Evolutionary conservation across 2,329 filamentous ascomycete species (phyloP).

Genomic region (Aureobasidium zeae): DNA sequence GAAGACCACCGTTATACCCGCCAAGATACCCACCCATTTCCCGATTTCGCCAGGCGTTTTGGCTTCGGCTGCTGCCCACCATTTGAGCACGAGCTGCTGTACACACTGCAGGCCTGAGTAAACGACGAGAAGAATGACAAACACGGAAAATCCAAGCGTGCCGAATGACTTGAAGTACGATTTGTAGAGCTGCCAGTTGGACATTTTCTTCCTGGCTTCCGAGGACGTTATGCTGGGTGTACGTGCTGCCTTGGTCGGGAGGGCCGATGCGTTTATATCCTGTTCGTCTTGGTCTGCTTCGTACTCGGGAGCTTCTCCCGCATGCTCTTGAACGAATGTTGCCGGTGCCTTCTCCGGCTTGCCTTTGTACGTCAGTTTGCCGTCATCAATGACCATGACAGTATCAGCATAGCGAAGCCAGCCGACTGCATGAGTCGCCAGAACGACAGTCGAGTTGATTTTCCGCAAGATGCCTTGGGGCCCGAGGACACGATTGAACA

Average conservation of each 20-base stretch:
- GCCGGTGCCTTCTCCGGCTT: constrained; percentile 6
- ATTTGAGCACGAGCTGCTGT: constrained; percentile 15
- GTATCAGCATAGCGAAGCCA: constrained; percentile 33
- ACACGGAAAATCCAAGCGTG: not conserved
- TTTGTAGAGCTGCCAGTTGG: constrained; percentile 15
- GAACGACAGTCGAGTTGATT: constrained; percentile 33
- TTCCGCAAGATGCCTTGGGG: constrained; percentile 34
- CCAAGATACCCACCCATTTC: constrained; percentile 10
- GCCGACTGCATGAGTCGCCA: constrained; percentile 35
- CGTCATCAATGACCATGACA: constrained; percentile 27
- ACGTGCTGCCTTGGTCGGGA: not conserved
- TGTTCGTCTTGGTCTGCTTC: constrained; percentile 1
- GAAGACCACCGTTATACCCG: constrained; percentile 4
- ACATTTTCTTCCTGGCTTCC: not conserved
- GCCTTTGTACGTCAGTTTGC: constrained; percentile 9
- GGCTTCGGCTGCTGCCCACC: constrained; percentile 28
- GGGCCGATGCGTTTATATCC: not conserved
- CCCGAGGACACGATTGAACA: constrained; percentile 38
- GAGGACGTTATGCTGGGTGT: not conserved
- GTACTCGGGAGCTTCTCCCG: not conserved
- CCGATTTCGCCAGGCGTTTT: constrained; percentile 11
- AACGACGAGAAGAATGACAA: not conserved
- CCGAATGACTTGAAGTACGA: constrained; percentile 15
- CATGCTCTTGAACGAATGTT: not conserved
- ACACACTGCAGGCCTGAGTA: constrained; percentile 7